phyloP scores from a whole-genome alignment of 1,284 basidiomycete genomes.

The Anthracocystis walkeri region DNA sequence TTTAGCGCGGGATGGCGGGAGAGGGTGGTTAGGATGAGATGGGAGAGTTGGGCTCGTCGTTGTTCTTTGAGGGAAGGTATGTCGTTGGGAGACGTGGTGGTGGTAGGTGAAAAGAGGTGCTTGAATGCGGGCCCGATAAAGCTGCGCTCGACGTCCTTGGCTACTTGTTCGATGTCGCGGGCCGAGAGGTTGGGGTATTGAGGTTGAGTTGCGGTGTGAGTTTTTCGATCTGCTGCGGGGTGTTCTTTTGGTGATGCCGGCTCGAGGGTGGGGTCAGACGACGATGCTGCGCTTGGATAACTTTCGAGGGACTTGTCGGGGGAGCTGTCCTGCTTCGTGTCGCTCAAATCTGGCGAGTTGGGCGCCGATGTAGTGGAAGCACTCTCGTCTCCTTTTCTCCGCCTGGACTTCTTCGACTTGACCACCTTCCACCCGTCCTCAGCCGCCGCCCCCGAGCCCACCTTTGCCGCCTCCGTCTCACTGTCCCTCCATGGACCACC shows the following conservation, averaged over 20 bases:
- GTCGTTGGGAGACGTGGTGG: neutral
- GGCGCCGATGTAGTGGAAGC: neutral
- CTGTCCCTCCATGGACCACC: too few species aligned
- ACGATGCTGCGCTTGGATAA: conserved; percentile 1
- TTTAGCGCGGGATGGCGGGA: conserved; percentile 78
- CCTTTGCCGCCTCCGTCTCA: neutral
- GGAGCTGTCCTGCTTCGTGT: conserved; percentile 1
- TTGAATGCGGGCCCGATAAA: conserved; percentile 56
- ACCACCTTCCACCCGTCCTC: conserved; percentile 44
- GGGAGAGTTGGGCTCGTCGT: conserved; percentile 50
- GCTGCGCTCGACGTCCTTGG: conserved; percentile 65
- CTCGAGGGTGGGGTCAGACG: neutral
- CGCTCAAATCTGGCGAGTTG: conserved; percentile 1
- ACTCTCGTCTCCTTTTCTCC: conserved; percentile 5
- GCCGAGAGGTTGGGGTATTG: conserved; percentile 19
- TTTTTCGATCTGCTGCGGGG: too few species aligned
- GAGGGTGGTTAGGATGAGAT: conserved; percentile 76
- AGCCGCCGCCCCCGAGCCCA: neutral
- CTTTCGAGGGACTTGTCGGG: neutral
- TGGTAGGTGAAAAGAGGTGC: neutral
- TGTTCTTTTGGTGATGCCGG: neutral
- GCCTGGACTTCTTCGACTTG: conserved; percentile 31
- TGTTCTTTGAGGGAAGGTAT: neutral
- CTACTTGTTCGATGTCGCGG: conserved; percentile 63
- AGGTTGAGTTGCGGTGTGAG: neutral